Conservation (phyloP, 2,329 filamentous ascomycete genomes). For the Sclerotinia trifoliorum region DNA sequence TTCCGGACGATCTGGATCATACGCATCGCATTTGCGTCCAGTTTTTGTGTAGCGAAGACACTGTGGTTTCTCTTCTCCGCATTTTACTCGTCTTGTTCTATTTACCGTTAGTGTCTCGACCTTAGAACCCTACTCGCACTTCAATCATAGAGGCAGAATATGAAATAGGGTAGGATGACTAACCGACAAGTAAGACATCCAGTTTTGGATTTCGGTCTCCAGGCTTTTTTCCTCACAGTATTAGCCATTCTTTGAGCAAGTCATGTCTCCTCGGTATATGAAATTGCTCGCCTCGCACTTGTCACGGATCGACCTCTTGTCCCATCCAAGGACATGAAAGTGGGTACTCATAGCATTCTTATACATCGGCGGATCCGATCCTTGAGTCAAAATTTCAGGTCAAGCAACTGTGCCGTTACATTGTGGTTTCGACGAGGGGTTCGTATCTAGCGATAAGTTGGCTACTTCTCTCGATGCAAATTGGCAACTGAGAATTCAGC, state of each 20-base stretch:
- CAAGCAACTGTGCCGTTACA: conserved; percentile 16
- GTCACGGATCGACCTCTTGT: not conserved
- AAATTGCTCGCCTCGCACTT: not conserved
- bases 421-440: not conserved
- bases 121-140: not conserved
- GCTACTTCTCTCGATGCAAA: not conserved
- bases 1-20: conserved; percentile 22
- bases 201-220: conserved; percentile 35
- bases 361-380: not conserved
- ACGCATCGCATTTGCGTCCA: conserved; percentile 37
- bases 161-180: conserved; percentile 12
- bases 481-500: conserved; percentile 11
- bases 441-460: not conserved
- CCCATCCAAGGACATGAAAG: conserved; percentile 4
- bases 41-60: conserved; percentile 36
- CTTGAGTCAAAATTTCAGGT: not conserved
- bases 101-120: conserved; percentile 6
- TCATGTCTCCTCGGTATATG: not conserved
- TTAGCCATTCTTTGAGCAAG: not conserved
- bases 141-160: not conserved
- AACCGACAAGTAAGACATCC: conserved; percentile 38
- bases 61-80: conserved; percentile 36
- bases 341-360: not conserved
- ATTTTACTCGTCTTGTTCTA: conserved; percentile 38
- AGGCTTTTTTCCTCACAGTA: conserved; percentile 31